These are phyloP conservation scores for Dysphania ambrosioides DNA, from an alignment of 148 eudicot genomes.

Conservation along the genomic window DNA sequence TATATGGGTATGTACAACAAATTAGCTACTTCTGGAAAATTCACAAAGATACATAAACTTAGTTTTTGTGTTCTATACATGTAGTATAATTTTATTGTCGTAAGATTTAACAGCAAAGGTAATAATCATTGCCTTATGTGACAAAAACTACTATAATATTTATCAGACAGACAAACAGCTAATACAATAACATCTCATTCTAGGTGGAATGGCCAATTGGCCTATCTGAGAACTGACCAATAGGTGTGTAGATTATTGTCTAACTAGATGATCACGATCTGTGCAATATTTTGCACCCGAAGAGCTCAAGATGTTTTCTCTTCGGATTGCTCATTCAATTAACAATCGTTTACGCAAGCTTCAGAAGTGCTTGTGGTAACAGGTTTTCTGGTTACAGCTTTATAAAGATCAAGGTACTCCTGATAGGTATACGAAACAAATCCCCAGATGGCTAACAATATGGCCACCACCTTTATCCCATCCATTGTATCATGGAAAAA, in stretches of 20 bases:
- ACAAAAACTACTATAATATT: background rate
- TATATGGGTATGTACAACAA: too few species aligned
- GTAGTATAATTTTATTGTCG: too few species aligned
- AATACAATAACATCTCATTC: background rate
- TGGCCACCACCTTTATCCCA: slow-evolving; percentile 39
- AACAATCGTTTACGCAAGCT: background rate
- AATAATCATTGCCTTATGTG: background rate
- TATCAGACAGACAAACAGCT: background rate
- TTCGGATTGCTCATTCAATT: background rate
- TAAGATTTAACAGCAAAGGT: too few species aligned
- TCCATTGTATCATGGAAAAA: slow-evolving; percentile 45
- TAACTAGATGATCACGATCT: background rate
- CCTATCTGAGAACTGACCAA: background rate
- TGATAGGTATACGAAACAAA: slow-evolving; percentile 45
- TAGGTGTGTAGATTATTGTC: background rate
- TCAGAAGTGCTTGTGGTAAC: background rate
- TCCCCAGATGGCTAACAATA: slow-evolving; percentile 49
- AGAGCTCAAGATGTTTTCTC: too few species aligned
- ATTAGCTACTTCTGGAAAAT: too few species aligned
- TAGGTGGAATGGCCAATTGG: background rate
- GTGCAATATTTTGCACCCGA: background rate
- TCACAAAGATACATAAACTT: too few species aligned
- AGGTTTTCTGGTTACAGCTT: background rate
- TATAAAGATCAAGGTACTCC: slow-evolving; percentile 33
- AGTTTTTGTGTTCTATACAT: too few species aligned